phyloP scores from a whole-genome alignment of 495 filamentous ascomycete genomes.

The Niebla homalea region DNA sequence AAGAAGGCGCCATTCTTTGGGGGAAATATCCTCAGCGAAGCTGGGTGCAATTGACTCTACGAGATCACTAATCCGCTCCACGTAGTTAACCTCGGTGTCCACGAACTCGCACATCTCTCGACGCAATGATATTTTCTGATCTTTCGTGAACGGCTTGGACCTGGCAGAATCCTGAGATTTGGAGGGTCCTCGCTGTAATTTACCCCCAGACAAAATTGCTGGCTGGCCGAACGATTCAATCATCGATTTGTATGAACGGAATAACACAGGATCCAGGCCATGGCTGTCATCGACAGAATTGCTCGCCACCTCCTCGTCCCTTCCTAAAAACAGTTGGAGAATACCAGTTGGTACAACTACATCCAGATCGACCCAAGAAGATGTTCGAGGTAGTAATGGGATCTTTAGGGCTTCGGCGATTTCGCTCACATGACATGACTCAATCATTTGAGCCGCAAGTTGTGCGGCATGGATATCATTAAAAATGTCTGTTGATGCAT shows the following conservation, averaged over 20 bases:
- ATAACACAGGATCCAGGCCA: conserved; percentile 48
- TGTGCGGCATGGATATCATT: conserved; percentile 87
- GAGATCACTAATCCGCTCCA: conserved; percentile 68
- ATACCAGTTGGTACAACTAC: conserved; percentile 66
- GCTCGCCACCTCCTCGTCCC: conserved; percentile 34
- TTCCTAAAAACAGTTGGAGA: conserved; percentile 43
- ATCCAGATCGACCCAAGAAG: conserved; percentile 79
- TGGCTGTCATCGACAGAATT: conserved; percentile 40
- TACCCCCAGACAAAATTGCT: conserved; percentile 77
- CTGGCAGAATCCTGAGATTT: conserved; percentile 65
- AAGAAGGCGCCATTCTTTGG: conserved; percentile 52
- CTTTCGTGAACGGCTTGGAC: conserved; percentile 57
- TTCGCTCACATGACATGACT: conserved; percentile 58
- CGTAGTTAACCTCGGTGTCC: conserved; percentile 89
- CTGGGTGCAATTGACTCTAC: conserved; percentile 63
- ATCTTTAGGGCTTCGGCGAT: conserved; percentile 56
- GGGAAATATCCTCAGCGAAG: conserved; percentile 47
- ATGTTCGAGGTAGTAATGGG: conserved; percentile 61
- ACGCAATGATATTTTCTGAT: conserved; percentile 70
- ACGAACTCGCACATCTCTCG: conserved; percentile 84
- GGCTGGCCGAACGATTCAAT: conserved; percentile 67
- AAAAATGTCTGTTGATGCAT: conserved; percentile 53
- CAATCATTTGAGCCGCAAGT: conserved; percentile 67
- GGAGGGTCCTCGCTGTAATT: conserved; percentile 75
- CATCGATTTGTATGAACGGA: conserved; percentile 58